These are phyloP conservation scores for Cercophora newfieldiana DNA, from an alignment of 495 filamentous ascomycete genomes.

Conservation along the genomic window DNA sequence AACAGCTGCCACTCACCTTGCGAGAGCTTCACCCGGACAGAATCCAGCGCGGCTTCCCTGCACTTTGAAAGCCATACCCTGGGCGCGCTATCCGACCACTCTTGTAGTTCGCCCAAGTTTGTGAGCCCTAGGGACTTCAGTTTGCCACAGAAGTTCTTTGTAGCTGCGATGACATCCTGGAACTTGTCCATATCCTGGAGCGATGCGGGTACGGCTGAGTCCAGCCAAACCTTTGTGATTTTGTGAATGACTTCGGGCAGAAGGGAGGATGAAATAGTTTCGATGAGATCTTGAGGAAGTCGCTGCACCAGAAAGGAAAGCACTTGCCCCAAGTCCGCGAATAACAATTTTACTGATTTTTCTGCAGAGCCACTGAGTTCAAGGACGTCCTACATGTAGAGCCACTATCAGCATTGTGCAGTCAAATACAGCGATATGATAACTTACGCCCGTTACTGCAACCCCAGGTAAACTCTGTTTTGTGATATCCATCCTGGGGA, in stretches of 20 bases:
- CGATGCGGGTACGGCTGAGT: conserved; percentile 70
- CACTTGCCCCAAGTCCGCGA: conserved; percentile 60
- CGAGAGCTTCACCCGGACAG: conserved; percentile 66
- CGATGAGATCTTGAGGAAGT: conserved; percentile 63
- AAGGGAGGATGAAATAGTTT: conserved; percentile 63
- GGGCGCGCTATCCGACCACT: conserved; percentile 79
- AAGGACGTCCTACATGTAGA: conserved; percentile 31
- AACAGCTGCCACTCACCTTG: no score
- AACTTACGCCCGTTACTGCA: conserved; percentile 42
- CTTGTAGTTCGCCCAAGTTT: conserved; percentile 66
- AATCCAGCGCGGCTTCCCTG: conserved; percentile 72
- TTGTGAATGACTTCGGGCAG: conserved; percentile 65
- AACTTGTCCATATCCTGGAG: conserved; percentile 69
- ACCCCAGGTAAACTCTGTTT: conserved; percentile 34
- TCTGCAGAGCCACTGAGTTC: conserved; percentile 37
- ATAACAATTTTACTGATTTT: conserved; percentile 46
- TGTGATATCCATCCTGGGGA: conserved; percentile 48
- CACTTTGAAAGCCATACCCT: conserved; percentile 84
- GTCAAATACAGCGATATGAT: background rate
- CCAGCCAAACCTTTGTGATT: conserved; percentile 71
- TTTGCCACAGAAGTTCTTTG: conserved; percentile 61
- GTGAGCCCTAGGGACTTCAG: conserved; percentile 66
- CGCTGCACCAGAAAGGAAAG: conserved; percentile 64
- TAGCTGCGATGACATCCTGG: conserved; percentile 59
- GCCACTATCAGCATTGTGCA: conserved; percentile 23